Base-by-base conservation (phyloP, 2,329 filamentous ascomycete genomes). In the Colletotrichum noveboracense region DNA sequence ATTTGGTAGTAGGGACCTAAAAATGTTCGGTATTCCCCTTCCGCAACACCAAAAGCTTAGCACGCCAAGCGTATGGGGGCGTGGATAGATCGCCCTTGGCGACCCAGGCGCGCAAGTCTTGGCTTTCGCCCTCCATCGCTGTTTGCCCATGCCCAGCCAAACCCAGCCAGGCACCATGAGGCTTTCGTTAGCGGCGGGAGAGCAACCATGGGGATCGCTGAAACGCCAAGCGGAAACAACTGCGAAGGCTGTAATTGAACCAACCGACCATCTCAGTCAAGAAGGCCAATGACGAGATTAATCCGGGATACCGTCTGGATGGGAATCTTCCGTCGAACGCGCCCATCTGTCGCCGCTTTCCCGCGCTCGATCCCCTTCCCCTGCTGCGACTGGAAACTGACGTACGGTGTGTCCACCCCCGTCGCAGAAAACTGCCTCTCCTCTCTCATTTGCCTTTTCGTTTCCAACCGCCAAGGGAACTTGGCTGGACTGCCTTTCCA, bases 171-270 rank as follows among this genome's bases (percentile, higher is more conserved):
- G 60, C 52, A 62, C 32, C 28, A 18, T 48, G 68, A 75, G 30
- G 36, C 68, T 70, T 72, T 30, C 9, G 61, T 61, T 67, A 69
- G 73, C 43, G 73, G 66, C 70, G 58, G 70, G 64, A 75, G 36
- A 69, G 43, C 43, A 73, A 52, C 48, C 69, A 71, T 60, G 58
- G 58, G 62, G 64, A 69, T 75, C 73, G 58, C 64, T 73, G 73
- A 75, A 75, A 75, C 73, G 70, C 73, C 70, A 73, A 75, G 73
- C 64, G 65, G 73, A 75, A 75, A 75, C 73, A 69, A 60, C 64
- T 67, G 58, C 12, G 43, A 65, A 38, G 28, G 28, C 64, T 48
- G 43, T 60, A 48, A 34, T 32, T 8, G 18, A 28, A 56, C 24
- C 38, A 48, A 48, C 38, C 38, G 18, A 48, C 18, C 38, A 48